Percentiles rank a stretch among this genome's conserved stretches.
Conservation (phyloP, 805 yeast genomes). For the Sungouiella blattae region DNA sequence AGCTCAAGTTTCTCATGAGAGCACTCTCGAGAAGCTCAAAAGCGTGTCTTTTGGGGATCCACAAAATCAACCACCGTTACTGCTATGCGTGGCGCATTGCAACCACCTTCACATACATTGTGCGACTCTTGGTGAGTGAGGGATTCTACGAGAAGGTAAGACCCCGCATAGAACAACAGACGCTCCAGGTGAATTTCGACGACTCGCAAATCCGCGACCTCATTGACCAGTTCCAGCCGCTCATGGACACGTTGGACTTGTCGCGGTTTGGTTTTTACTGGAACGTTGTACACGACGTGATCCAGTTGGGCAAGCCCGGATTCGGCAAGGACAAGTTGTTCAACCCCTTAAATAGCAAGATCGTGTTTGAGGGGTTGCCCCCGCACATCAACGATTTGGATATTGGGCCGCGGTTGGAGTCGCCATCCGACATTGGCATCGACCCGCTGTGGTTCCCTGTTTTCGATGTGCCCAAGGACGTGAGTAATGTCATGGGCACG, state of each 20-base stretch:
- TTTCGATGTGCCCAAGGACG: slow-evolving; percentile 1
- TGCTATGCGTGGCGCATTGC: slow-evolving; percentile 19
- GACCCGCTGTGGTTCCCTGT: slow-evolving; percentile 8
- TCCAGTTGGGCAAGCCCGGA: slow-evolving; percentile 6
- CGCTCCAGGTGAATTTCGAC: neutral
- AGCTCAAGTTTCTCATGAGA: slow-evolving; percentile 7
- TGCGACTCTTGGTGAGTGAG: slow-evolving; percentile 8
- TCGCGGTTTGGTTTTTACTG: slow-evolving; percentile 2
- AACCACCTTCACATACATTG: slow-evolving; percentile 12
- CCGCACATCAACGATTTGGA: neutral
- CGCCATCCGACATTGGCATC: neutral
- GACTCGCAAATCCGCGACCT: slow-evolving; percentile 7
- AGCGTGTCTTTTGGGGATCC: slow-evolving; percentile 10
- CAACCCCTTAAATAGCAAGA: slow-evolving; percentile 7
- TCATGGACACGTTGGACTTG: neutral
- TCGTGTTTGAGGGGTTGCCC: slow-evolving; percentile 5
- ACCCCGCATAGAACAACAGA: neutral
- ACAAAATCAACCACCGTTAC: slow-evolving; percentile 14
- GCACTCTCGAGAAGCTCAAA: slow-evolving; percentile 6
- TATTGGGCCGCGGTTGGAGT: neutral
- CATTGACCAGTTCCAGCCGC: slow-evolving; percentile 2
- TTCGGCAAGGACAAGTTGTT: slow-evolving; percentile 1
- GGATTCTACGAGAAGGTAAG: slow-evolving; percentile 8
- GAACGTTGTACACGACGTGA: slow-evolving; percentile 8
- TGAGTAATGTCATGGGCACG: slow-evolving; percentile 10